Conservation (phyloP, 2,329 filamentous ascomycete species). For the Hypoxylon sp. region DNA sequence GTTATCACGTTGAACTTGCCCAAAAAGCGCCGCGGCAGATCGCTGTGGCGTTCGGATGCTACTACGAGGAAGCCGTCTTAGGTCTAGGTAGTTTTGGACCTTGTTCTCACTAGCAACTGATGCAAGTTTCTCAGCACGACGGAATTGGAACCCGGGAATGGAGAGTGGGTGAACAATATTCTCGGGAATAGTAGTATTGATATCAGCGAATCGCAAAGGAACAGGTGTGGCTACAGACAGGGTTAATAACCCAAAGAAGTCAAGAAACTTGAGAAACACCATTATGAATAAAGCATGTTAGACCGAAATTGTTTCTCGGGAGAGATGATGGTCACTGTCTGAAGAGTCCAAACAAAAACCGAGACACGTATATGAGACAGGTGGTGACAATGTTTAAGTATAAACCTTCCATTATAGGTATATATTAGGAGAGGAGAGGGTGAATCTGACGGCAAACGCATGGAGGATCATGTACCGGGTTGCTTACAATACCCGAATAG, state of each 20-base stretch:
- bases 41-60: constrained; percentile 18
- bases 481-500: background rate
- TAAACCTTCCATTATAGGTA: background rate
- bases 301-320: background rate
- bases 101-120: constrained; percentile 12
- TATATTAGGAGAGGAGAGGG: background rate
- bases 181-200: background rate
- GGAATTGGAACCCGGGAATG: constrained; percentile 41
- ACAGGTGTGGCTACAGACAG: constrained; percentile 29
- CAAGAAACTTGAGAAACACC: constrained; percentile 24
- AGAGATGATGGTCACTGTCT: background rate
- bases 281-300: constrained; percentile 11
- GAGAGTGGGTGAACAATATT: constrained; percentile 33
- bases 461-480: background rate
- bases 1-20: constrained; percentile 50
- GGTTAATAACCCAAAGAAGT: constrained; percentile 24
- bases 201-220: background rate
- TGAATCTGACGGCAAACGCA: background rate
- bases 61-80: constrained; percentile 29
- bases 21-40: constrained; percentile 53
- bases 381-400: constrained; percentile 5
- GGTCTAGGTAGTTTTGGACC: constrained; percentile 33
- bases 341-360: background rate
- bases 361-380: constrained; percentile 11
- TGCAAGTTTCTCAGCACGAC: constrained; percentile 26